Evolutionary conservation across 306 rosid species (phyloP).

Genomic region (Cercis canadensis): DNA sequence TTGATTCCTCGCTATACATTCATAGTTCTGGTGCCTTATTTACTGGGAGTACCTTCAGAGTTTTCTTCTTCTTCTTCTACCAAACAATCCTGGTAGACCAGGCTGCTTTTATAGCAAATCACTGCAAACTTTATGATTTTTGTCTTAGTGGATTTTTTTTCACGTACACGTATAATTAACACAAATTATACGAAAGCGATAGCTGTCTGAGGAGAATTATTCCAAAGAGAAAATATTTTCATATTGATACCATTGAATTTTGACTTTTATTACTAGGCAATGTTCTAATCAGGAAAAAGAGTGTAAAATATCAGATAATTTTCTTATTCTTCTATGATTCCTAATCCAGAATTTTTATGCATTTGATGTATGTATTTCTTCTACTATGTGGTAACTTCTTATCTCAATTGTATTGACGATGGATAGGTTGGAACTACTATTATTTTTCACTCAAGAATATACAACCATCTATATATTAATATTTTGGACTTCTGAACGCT

Average conservation of each 20-base stretch:
- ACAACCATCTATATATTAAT: not conserved
- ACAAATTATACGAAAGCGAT: not conserved
- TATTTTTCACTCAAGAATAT: conserved; percentile 2
- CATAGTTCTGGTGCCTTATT: conserved; percentile 13
- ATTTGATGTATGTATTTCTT: not conserved
- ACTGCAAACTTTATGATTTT: conserved; percentile 4
- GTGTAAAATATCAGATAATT: too few relatives aligned
- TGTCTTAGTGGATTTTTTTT: not conserved
- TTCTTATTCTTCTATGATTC: too few relatives aligned
- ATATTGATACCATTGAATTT: conserved; percentile 19
- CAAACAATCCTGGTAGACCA: not conserved
- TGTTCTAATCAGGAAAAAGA: too few relatives aligned
- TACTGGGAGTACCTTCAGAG: not conserved
- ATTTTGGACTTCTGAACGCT: not conserved
- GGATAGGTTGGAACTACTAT: not conserved
- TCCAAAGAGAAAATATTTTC: conserved; percentile 11
- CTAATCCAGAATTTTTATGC: too few relatives aligned
- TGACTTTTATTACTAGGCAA: not conserved
- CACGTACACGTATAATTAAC: not conserved
- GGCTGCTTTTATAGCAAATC: conserved; percentile 7
- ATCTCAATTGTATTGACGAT: conserved; percentile 11
- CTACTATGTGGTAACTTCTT: conserved; percentile 10
- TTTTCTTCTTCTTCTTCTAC: not conserved
- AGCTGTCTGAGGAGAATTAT: conserved; percentile 6
- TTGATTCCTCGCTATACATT: conserved; percentile 18